Base-by-base conservation (phyloP, 495 filamentous ascomycete genomes). In the Tuber borchii region DNA sequence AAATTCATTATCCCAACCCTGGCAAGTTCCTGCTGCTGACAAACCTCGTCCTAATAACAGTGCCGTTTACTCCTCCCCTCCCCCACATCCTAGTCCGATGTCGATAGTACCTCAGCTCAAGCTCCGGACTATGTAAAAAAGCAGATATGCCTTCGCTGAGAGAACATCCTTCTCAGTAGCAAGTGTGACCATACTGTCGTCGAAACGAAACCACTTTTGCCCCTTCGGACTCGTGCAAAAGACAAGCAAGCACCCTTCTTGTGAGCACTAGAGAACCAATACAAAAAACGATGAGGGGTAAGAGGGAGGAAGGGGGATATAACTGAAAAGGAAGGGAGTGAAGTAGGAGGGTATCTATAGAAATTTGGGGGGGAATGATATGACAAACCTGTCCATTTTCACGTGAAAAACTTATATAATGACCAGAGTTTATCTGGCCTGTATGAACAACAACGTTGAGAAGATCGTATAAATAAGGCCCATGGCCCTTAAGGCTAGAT, bases 331-430 rank as follows among this genome's bases (percentile, higher is more conserved):
- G 26, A 14, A 65, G 31, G 26, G 26, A 31, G 26, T 17, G 56
- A 65, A 17, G 56, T 65, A 31, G 56, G 12, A 34, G 56, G 26
- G 26, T 61, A 61, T 61, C 10, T 61, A 16, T 31, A 61, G n/a
- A 22, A 14, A 61, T 31, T 31, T 12, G 51, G 4, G n/a, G 51
- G 51, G 16, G 51, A 31, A 34, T 34, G 56, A 34, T 65, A 74
- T 44, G 44, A 85, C 89, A 75, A 83, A 92, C 91, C 87, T 92
- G 90, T 71, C 92, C 90, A 37, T 91, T 92, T 71, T 92, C 90
- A 34, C 92, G 86, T 71, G 91, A 92, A 84, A 95, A 97, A n/a
- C 89, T 90, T 75, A 93, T 89, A 83, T 97, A 97, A 82, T 97
- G 94, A 0, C 94, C 92, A 51, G 92, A 91, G 78, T 97, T 93